A percentile compares a stretch with the other conserved stretches of the same genome.
These are phyloP conservation scores for Triticum monococcum DNA, from an alignment of 176 grass and related monocot genomes.

Conservation along the genomic window DNA sequence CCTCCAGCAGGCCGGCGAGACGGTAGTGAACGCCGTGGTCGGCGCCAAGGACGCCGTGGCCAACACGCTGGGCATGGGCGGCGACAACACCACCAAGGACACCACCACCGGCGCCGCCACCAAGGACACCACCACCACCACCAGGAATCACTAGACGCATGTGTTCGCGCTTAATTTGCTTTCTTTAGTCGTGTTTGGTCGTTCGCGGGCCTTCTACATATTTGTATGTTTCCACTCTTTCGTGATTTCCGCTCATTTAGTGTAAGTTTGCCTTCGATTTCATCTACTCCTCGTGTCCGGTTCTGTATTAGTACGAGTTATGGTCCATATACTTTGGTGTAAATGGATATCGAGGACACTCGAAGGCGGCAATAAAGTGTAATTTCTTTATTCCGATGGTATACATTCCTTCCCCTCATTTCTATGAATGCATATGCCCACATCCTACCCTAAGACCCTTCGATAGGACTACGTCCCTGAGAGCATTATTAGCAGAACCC, in stretches of 20 bases:
- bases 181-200: not conserved
- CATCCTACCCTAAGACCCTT: no score
- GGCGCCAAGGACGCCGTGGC: slow-evolving; percentile 67
- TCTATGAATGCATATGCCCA: no score
- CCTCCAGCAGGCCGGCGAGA: not conserved
- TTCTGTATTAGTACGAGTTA: not conserved
- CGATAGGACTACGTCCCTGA: no score
- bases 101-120: not conserved
- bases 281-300: not conserved
- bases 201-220: not conserved
- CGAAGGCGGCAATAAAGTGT: not conserved
- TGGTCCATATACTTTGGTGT: not conserved
- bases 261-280: not conserved
- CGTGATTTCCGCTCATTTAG: slow-evolving; percentile 7
- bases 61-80: slow-evolving; percentile 61
- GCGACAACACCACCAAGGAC: not conserved
- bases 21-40: slow-evolving; percentile 11
- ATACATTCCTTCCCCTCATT: no score
- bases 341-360: not conserved
- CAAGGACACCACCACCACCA: slow-evolving; percentile 13
- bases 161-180: not conserved
- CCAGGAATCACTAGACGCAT: slow-evolving; percentile 33
- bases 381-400: no score
- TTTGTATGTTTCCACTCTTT: not conserved
- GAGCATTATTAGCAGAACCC: no score